phyloP scores from a whole-genome alignment of 768 basidiomycete species.

The Lactifluus echinatus region DNA sequence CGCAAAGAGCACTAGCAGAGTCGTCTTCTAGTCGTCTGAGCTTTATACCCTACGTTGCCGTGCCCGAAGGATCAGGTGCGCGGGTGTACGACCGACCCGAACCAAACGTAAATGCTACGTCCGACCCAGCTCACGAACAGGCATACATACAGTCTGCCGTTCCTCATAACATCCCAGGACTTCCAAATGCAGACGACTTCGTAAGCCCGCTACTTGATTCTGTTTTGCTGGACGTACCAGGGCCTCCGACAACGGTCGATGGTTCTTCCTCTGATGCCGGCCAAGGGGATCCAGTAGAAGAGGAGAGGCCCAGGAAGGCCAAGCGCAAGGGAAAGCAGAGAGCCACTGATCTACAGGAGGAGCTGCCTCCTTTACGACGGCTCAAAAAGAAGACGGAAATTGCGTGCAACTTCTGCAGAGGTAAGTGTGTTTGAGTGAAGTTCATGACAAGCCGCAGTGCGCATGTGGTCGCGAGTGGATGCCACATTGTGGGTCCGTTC shows the following conservation, averaged over 20 bases:
- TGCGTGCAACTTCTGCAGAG: conserved; percentile 74
- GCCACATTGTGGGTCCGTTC: conserved; percentile 1
- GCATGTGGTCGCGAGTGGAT: conserved; percentile 12
- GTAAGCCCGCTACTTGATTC: conserved; percentile 11
- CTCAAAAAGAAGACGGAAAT: conserved; percentile 42
- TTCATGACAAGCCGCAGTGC: background rate
- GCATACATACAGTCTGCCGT: conserved; percentile 1
- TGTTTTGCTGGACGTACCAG: conserved; percentile 1
- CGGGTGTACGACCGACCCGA: background rate
- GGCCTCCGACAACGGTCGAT: conserved; percentile 2
- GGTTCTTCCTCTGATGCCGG: conserved; percentile 13
- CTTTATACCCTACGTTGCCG: conserved; percentile 8
- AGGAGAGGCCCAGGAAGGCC: background rate
- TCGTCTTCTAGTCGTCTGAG: conserved; percentile 12
- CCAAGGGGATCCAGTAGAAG: conserved; percentile 6
- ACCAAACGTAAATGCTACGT: background rate
- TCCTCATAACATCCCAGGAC: background rate
- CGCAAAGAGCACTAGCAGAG: conserved; percentile 10
- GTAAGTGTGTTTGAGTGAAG: conserved; percentile 31
- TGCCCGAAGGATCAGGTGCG: background rate
- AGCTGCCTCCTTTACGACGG: conserved; percentile 14
- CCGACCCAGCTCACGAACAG: background rate
- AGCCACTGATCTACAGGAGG: conserved; percentile 2
- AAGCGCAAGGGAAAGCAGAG: conserved; percentile 10
- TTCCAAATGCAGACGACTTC: conserved; percentile 1